These are phyloP conservation scores for Pseudoscleropodium purum DNA, from an alignment of 225 moss, liverwort and hornwort species.

Conservation along the genomic window DNA sequence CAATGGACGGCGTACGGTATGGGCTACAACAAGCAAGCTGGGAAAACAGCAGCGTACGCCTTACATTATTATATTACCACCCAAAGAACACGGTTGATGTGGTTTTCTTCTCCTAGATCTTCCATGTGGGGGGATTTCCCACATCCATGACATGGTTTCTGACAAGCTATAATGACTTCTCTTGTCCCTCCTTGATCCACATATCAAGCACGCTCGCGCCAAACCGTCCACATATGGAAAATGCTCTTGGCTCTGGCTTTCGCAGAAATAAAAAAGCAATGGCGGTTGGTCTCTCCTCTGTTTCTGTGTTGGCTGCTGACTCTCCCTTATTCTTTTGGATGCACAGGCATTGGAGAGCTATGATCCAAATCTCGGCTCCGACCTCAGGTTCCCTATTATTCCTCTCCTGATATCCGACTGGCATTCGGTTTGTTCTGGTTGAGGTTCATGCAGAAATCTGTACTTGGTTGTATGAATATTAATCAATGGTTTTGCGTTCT, in stretches of 20 bases:
- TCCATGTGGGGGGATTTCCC: conserved; percentile 87
- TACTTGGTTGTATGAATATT: background rate
- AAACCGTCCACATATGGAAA: conserved; percentile 79
- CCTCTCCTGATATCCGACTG: background rate
- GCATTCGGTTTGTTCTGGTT: background rate
- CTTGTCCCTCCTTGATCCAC: conserved; percentile 71
- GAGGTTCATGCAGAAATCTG: background rate
- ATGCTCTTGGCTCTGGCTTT: conserved; percentile 97
- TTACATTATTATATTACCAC: conserved; percentile 86
- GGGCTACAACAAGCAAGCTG: conserved; percentile 96
- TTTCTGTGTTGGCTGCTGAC: conserved; percentile 99
- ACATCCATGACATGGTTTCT: conserved; percentile 58
- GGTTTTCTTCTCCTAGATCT: conserved; percentile 96
- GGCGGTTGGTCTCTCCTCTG: conserved; percentile 84
- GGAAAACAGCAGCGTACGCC: conserved; percentile 99
- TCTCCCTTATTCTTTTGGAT: conserved; percentile 99
- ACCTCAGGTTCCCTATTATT: conserved; percentile 64
- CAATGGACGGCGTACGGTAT: conserved; percentile 99
- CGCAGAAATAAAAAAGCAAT: conserved; percentile 95
- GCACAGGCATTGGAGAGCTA: conserved; percentile 99
- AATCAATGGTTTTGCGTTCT: background rate
- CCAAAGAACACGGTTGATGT: conserved; percentile 80
- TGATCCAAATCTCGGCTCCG: conserved; percentile 87
- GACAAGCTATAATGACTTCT: conserved; percentile 60
- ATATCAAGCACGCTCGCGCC: conserved; percentile 88